Evolutionary conservation across 139 green algal genomes (phyloP).

Genomic region (Chlamydomonas eustigma): DNA sequence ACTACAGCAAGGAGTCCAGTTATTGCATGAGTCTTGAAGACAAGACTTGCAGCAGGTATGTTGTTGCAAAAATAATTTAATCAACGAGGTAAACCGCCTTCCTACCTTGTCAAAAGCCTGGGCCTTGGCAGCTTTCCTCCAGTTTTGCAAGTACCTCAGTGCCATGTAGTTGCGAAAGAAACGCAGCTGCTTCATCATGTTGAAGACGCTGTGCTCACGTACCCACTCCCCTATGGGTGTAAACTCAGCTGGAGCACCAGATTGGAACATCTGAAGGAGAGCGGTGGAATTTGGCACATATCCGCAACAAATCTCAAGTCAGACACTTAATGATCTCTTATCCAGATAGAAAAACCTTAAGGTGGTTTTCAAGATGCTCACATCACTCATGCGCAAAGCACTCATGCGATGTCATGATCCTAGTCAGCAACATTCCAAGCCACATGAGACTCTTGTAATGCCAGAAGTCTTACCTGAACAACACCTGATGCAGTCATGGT

Average conservation of each 20-base stretch:
- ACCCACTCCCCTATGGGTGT: conserved; percentile 54
- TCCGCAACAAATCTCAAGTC: not conserved
- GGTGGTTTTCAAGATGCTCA: too few relatives aligned
- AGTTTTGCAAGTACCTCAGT: conserved; percentile 37
- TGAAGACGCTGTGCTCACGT: conserved; percentile 47
- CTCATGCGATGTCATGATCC: too few relatives aligned
- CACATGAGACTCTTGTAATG: too few relatives aligned
- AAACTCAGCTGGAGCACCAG: conserved; percentile 34
- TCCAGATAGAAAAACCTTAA: too few relatives aligned
- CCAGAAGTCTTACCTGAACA: conserved; percentile 36
- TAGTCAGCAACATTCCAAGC: too few relatives aligned
- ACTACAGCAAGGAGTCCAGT: too few relatives aligned
- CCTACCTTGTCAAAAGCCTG: conserved; percentile 32
- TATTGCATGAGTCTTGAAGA: too few relatives aligned
- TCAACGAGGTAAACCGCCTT: not conserved
- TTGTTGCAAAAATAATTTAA: too few relatives aligned
- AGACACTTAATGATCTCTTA: not conserved
- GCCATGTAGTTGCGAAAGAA: conserved; percentile 51
- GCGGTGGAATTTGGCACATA: not conserved
- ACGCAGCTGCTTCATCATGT: conserved; percentile 55
- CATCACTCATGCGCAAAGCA: too few relatives aligned
- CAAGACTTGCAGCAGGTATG: too few relatives aligned
- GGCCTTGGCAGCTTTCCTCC: conserved; percentile 29
- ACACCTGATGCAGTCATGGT: conserved; percentile 47
- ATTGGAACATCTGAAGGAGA: conserved; percentile 6